Conservation (phyloP, 345 rosid genomes). For the Cochlearia excelsa region DNA sequence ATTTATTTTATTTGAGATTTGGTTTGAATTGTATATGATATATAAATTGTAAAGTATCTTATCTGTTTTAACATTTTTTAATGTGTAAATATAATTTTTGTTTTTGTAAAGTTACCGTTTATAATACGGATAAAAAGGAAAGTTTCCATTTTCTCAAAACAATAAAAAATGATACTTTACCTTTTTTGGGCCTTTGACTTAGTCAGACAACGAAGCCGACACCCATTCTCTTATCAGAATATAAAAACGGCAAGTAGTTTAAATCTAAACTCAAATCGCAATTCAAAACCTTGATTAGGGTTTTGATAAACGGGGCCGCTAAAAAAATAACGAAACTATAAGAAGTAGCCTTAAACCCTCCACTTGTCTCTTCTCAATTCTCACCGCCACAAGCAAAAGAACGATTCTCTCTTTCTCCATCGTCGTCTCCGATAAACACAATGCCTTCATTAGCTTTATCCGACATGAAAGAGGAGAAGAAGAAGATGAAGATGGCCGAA, state of each 20-base stretch:
- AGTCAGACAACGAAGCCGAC: neutral
- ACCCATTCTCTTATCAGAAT: neutral
- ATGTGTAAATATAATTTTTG: too few species aligned
- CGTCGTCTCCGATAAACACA: neutral
- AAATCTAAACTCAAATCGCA: constrained; percentile 20
- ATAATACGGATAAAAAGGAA: neutral
- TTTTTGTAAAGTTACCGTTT: too few species aligned
- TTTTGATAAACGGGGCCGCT: constrained; percentile 4
- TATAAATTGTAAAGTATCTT: too few species aligned
- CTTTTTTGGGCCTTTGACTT: neutral
- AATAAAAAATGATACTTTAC: neutral
- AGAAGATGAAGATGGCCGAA: constrained; percentile 53
- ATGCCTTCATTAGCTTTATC: constrained; percentile 61
- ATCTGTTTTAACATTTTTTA: too few species aligned
- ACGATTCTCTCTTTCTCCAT: constrained; percentile 14
- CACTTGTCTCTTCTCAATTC: neutral
- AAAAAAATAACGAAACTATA: constrained; percentile 16
- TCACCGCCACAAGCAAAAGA: constrained; percentile 23
- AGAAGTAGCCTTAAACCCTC: constrained; percentile 9
- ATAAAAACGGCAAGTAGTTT: constrained; percentile 15
- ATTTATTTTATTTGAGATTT: neutral
- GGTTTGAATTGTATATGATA: neutral
- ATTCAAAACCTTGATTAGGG: constrained; percentile 5
- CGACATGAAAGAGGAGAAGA: constrained; percentile 49
- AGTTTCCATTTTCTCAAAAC: neutral